Conservation (phyloP, 495 filamentous ascomycete genomes). For the Thermothielavioides terrestris region DNA sequence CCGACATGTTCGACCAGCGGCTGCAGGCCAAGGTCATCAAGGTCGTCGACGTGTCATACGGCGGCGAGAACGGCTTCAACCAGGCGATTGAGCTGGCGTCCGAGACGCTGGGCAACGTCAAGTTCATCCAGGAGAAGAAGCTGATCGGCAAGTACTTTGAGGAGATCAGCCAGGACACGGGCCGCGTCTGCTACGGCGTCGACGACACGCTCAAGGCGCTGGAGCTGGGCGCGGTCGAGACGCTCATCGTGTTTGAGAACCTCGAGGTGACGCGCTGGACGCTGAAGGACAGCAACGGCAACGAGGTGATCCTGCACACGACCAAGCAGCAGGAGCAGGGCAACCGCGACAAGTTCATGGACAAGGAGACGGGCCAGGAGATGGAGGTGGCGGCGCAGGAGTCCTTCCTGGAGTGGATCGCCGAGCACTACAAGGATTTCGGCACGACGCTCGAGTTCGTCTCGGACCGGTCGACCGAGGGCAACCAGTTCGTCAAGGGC, state of each 20-base stretch:
- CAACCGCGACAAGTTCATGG: constrained; percentile 78
- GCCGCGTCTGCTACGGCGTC: constrained; percentile 93
- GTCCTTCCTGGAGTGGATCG: constrained; percentile 97
- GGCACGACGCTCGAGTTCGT: constrained; percentile 96
- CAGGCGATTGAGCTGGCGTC: constrained; percentile 92
- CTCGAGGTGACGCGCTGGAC: constrained; percentile 86
- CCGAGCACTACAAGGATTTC: constrained; percentile 95
- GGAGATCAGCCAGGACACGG: constrained; percentile 94
- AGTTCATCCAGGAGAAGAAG: constrained; percentile 99
- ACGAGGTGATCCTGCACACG: constrained; percentile 70
- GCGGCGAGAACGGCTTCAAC: constrained; percentile 98
- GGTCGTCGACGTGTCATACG: constrained; percentile 96
- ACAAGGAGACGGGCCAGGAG: constrained; percentile 89
- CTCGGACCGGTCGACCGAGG: constrained; percentile 90
- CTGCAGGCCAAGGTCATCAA: constrained; percentile 95
- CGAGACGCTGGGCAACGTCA: constrained; percentile 97
- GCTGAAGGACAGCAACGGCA: constrained; percentile 66
- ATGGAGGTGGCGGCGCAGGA: constrained; percentile 84
- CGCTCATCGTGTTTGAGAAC: constrained; percentile 95
- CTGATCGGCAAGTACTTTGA: constrained; percentile 97
- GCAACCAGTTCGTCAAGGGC: constrained; percentile 99
- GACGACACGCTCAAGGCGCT: constrained; percentile 97
- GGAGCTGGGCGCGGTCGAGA: constrained; percentile 91
- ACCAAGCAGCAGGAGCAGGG: constrained; percentile 71
- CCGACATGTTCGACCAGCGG: constrained; percentile 91